These are phyloP conservation scores for Avena eriantha DNA, from an alignment of 176 grass and related monocot species.

Conservation along the genomic window DNA sequence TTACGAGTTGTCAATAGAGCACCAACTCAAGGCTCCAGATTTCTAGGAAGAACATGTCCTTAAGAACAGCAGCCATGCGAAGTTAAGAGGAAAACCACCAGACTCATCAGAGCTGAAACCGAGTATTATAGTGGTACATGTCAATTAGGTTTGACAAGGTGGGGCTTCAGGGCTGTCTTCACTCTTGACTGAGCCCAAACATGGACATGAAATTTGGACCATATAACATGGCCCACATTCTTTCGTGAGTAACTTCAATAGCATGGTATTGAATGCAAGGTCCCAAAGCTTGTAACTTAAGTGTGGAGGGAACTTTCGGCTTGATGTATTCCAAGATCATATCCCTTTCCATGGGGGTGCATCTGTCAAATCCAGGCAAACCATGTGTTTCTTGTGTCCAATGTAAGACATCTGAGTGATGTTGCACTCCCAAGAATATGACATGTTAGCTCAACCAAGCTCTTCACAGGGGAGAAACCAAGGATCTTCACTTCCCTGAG, in stretches of 20 bases:
- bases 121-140: neutral
- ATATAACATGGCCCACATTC: neutral
- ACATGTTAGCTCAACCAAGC: neutral
- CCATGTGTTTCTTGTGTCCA: neutral
- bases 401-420: neutral
- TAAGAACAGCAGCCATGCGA: no score
- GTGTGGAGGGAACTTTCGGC: neutral
- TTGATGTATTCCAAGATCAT: neutral
- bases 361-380: neutral
- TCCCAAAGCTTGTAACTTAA: neutral
- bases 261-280: neutral
- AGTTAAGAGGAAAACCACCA: no score
- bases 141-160: neutral
- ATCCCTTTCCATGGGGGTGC: neutral
- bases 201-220: neutral
- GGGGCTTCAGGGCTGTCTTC: neutral
- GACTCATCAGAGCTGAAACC: neutral
- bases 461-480: neutral
- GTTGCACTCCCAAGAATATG: neutral
- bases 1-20: no score
- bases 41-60: no score
- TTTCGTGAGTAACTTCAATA: neutral
- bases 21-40: no score
- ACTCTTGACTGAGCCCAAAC: neutral
- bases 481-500: neutral